Evolutionary conservation across 371 early-diverging fungal genomes (phyloP).

Genomic region (Actinomucor elegans): DNA sequence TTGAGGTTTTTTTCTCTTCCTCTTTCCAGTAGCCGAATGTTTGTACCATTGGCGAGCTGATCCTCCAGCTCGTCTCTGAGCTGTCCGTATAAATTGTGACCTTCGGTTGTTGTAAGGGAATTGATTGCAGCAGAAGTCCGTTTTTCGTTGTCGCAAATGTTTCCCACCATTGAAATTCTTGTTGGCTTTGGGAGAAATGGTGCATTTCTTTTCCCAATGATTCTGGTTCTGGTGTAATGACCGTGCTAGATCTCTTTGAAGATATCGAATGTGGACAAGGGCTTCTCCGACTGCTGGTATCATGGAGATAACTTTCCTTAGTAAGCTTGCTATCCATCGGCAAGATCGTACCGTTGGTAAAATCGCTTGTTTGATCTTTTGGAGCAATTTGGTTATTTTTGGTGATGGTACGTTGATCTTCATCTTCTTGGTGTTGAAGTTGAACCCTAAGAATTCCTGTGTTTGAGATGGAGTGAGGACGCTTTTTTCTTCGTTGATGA

Average conservation of each 20-base stretch:
- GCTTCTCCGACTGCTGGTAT: constrained; percentile 10
- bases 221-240: neutral
- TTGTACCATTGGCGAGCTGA: neutral
- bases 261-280: neutral
- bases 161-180: constrained; percentile 15
- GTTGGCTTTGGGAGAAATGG: neutral
- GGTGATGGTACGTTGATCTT: neutral
- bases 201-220: constrained; percentile 4
- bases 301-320: constrained; percentile 10
- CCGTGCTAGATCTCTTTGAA: constrained; percentile 1
- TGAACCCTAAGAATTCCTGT: constrained; percentile 12
- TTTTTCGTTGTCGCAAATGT: constrained; percentile 1
- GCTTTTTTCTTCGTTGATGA: constrained; percentile 16
- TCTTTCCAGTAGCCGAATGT: constrained; percentile 19
- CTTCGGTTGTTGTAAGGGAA: neutral
- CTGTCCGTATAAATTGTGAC: constrained; percentile 7
- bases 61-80: constrained; percentile 17
- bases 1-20: constrained; percentile 8
- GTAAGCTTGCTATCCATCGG: constrained; percentile 3
- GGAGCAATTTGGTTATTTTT: neutral
- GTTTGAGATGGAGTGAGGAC: neutral
- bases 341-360: neutral
- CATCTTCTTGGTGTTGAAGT: constrained; percentile 15
- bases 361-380: neutral
- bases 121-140: constrained; percentile 8